A percentile compares a stretch with the other conserved stretches of the same genome.
Conservation (phyloP, 2,329 filamentous ascomycete species). For the Colletotrichum sansevieriae region DNA sequence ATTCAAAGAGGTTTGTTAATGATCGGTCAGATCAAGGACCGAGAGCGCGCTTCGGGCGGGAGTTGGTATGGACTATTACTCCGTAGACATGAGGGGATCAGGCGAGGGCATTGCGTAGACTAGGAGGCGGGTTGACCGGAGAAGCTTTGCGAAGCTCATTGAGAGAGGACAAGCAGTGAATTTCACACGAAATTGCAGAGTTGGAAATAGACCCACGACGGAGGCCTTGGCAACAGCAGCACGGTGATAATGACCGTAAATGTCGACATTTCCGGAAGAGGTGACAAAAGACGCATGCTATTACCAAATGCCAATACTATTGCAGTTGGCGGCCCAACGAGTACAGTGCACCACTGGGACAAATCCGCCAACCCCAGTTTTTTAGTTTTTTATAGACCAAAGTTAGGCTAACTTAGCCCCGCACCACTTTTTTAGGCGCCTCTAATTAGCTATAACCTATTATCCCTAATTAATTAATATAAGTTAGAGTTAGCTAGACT, state of each 20-base stretch:
- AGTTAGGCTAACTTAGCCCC: too few species aligned
- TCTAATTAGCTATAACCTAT: too few species aligned
- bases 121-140: slow-evolving; percentile 7
- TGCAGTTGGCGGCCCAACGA: background rate
- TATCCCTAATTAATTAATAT: too few species aligned
- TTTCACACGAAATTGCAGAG: slow-evolving; percentile 24
- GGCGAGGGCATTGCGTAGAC: slow-evolving; percentile 30
- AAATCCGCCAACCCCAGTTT: too few species aligned
- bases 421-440: too few species aligned
- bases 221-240: slow-evolving; percentile 19
- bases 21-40: slow-evolving; percentile 6
- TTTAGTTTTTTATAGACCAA: too few species aligned
- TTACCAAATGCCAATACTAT: background rate
- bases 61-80: slow-evolving; percentile 17
- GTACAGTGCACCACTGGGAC: too few species aligned
- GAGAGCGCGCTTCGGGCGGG: slow-evolving; percentile 21
- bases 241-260: slow-evolving; percentile 28
- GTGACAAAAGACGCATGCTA: slow-evolving; percentile 1
- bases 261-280: slow-evolving; percentile 23
- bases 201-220: slow-evolving; percentile 20
- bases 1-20: background rate
- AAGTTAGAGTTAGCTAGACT: too few species aligned
- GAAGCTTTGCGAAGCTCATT: slow-evolving; percentile 5
- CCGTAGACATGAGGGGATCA: background rate
- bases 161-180: slow-evolving; percentile 20